Base-by-base conservation (phyloP, 345 rosid species). In the Ailanthus altissimus region DNA sequence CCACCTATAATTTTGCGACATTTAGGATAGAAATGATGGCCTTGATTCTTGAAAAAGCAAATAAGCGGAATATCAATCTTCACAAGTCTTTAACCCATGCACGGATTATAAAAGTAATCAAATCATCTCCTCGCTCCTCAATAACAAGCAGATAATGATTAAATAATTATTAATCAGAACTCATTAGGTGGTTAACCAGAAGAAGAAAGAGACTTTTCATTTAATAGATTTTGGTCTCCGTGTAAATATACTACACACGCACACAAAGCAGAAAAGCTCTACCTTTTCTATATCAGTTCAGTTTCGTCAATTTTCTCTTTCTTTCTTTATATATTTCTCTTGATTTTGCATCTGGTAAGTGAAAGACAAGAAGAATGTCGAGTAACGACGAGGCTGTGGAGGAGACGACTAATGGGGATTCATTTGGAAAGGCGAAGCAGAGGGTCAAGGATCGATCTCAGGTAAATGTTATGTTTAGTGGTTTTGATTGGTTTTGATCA, bases 361-460 rank as follows among this genome's bases (percentile, higher is more conserved):
- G 8, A 13, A 74, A 15, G n/a, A 53, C 14, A 40, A 69, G 38
- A 60, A 77, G 32, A 81, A 92, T 90, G 96, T 79, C 86, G 26
- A 78, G 47, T 81, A 57, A 73, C 79, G 90, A 87, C 28, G 94
- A 87, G 63, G 54, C 67, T 26, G 63, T 46, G 38, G 94, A 89
- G 65, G 93, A 87, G 54, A 54, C 73, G 54, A 50, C 73, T 5
- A 64, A 77, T 13, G 88, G 80, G 50, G 89, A 88, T 80, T 79
- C 94, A 0, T 70, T 76, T 42, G 83, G 66, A 2, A 73, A 67
- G 45, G 88, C 82, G 56, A 86, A 81, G 54, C 81, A 82, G 78
- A 75, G 91, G 46, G 49, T 94, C 65, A 88, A 81, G 77, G 95
- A 93, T 65, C 90, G 91, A 83, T 83, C 97, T 49, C 83, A 86